phyloP scores from a whole-genome alignment of 1,284 basidiomycete species.

The Moesziomyces sp. region DNA sequence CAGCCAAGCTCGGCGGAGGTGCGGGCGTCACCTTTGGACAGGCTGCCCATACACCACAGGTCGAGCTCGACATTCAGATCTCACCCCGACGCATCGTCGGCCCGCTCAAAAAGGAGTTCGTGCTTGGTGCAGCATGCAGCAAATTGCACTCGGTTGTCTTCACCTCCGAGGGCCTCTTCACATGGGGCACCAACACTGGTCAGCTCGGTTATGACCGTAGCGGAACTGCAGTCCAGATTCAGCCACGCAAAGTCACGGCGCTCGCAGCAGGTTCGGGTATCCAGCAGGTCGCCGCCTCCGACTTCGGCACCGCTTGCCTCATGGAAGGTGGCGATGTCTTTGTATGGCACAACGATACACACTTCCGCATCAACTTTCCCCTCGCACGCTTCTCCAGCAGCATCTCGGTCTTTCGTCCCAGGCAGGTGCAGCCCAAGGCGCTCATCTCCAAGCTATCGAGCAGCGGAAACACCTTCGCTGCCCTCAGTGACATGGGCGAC shows the following conservation, averaged over 20 bases:
- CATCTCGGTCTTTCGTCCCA: conserved; percentile 72
- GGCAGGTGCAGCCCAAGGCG: conserved; percentile 60
- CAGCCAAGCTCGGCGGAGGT: conserved; percentile 67
- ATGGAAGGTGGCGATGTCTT: conserved; percentile 81
- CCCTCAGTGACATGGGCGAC: conserved; percentile 87
- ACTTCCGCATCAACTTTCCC: conserved; percentile 76
- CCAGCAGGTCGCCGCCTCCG: conserved; percentile 69
- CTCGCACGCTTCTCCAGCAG: conserved; percentile 67
- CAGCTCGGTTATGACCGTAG: conserved; percentile 78
- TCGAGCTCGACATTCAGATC: conserved; percentile 74
- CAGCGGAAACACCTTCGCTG: conserved; percentile 84
- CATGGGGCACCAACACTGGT: conserved; percentile 94
- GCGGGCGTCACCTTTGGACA: conserved; percentile 60
- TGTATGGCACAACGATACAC: conserved; percentile 81
- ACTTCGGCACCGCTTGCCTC: conserved; percentile 83
- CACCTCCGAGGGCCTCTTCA: conserved; percentile 84
- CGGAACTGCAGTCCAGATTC: conserved; percentile 80
- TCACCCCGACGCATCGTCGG: conserved; percentile 81
- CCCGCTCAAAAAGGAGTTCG: conserved; percentile 80
- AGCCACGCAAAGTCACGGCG: conserved; percentile 82
- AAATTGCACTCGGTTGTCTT: conserved; percentile 89
- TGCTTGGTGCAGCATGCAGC: conserved; percentile 86
- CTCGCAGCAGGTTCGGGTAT: conserved; percentile 64
- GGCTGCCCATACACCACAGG: conserved; percentile 11
- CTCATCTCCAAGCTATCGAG: conserved; percentile 83